Evolutionary conservation across 805 yeast species (phyloP), one percentile per base, ranked within the genome.

Genomic region (Blastobotrys terrestris): DNA sequence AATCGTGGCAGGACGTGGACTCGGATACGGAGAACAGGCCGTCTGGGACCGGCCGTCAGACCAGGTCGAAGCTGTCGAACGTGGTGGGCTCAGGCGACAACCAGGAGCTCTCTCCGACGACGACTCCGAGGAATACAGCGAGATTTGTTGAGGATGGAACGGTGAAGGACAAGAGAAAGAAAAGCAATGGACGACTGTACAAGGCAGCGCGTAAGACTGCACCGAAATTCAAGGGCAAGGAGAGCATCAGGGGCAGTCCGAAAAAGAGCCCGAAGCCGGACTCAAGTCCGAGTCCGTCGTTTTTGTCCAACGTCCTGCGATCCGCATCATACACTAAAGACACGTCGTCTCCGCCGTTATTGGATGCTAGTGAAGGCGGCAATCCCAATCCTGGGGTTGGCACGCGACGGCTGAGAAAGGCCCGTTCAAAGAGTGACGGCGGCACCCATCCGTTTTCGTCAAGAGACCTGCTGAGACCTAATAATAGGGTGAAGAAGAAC

Each of bases 341-440:
- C 35, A 26, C 35, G 5, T 26, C 35, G 35, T 26, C 35, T 26
- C 35, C 35, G 35, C 35, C 35, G 5, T 26, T 26, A 26, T 11
- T 26, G 35, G 35, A 26, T 11, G 35, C 35, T 26, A 11, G 35
- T 26, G 35, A 26, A 26, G 35, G 35, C 35, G 35, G 35, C 5
- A 26, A 26, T 26, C 5, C 11, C 11, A 26, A 26, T 11, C 35
- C 44, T 7, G 44, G 20, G 5, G 44, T 40, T 5, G 47, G 21
- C 6, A 16, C 16, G 8, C 52, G 58, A 19, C 48, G 53, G 39
- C 19, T 55, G n/a, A 39, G 50, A 18, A 57, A 55, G 46, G 31
- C 48, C 14, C 39, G 60, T n/a, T 55, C 60, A 19, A 58, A 54
- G 22, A 55, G 59, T 16, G 59, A 58, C 35, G 49, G 58, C 5